These are phyloP conservation scores for Aspergillus panamensis DNA, from an alignment of 495 filamentous ascomycete species.

Conservation along the genomic window DNA sequence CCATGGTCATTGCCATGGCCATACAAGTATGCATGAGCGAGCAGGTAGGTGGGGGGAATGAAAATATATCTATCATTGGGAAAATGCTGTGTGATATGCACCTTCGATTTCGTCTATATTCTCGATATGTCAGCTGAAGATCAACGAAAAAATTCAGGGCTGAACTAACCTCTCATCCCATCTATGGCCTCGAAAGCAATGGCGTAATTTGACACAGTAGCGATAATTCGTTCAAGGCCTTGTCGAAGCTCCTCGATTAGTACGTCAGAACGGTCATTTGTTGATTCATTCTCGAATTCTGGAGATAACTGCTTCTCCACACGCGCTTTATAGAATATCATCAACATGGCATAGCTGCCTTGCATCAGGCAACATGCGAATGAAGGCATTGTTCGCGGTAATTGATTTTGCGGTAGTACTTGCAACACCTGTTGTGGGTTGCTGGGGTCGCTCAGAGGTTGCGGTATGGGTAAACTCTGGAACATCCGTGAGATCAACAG, in stretches of 20 bases:
- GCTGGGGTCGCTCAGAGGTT: slow-evolving; percentile 29
- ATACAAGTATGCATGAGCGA: too few relatives aligned
- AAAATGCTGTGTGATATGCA: slow-evolving; percentile 46
- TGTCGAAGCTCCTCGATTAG: slow-evolving; percentile 53
- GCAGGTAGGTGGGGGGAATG: neutral
- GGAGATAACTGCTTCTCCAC: slow-evolving; percentile 46
- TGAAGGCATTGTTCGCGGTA: slow-evolving; percentile 56
- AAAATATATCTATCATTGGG: slow-evolving; percentile 15
- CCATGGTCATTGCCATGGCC: neutral
- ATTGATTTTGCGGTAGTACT: slow-evolving; percentile 23
- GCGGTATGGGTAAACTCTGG: slow-evolving; percentile 48
- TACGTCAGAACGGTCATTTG: slow-evolving; percentile 31
- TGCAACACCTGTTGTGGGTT: slow-evolving; percentile 25
- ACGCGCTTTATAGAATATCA: slow-evolving; percentile 50
- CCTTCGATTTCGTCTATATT: slow-evolving; percentile 43
- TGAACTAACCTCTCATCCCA: slow-evolving; percentile 57
- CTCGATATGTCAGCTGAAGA: slow-evolving; percentile 10
- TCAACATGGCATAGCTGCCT: slow-evolving; percentile 58
- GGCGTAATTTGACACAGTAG: slow-evolving; percentile 53
- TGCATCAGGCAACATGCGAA: slow-evolving; percentile 64
- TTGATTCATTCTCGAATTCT: slow-evolving; percentile 32
- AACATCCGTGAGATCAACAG: slow-evolving; percentile 52
- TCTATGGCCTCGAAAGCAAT: slow-evolving; percentile 58
- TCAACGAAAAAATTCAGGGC: neutral
- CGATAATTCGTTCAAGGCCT: slow-evolving; percentile 49